Conservation (phyloP, 2,329 filamentous ascomycete genomes). For the Trichophyton verrucosum region DNA sequence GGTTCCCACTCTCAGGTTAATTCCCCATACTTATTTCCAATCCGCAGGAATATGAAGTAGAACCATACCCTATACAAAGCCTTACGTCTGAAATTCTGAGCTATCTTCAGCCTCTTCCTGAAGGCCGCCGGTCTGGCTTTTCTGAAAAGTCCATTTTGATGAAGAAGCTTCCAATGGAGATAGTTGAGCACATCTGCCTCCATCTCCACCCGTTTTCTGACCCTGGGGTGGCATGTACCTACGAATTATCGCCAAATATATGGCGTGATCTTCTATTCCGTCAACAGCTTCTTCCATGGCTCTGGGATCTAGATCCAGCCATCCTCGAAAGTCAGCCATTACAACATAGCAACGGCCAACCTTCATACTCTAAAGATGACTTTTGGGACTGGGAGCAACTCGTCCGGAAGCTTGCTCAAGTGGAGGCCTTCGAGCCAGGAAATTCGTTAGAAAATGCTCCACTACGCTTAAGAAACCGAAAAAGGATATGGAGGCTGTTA, state of each 20-base stretch:
- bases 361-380: neutral
- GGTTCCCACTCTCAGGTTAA: neutral
- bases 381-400: neutral
- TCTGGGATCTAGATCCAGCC: neutral
- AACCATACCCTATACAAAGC: too few relatives aligned
- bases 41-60: too few relatives aligned
- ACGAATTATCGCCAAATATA: neutral
- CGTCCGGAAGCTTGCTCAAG: neutral
- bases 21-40: too few relatives aligned
- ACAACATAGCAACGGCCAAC: neutral
- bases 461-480: neutral
- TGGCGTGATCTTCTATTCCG: neutral
- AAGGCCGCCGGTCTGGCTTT: too few relatives aligned
- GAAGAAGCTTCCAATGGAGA: too few relatives aligned
- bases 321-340: neutral
- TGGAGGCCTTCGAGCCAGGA: neutral
- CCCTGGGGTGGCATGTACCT: too few relatives aligned
- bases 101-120: too few relatives aligned
- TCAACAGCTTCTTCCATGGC: neutral
- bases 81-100: too few relatives aligned
- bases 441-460: neutral
- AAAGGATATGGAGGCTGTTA: neutral
- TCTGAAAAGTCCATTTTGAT: too few relatives aligned
- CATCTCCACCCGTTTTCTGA: too few relatives aligned
- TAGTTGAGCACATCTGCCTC: too few relatives aligned